phyloP scores from a whole-genome alignment of 805 yeast genomes.

The Saturnispora galanensis region DNA sequence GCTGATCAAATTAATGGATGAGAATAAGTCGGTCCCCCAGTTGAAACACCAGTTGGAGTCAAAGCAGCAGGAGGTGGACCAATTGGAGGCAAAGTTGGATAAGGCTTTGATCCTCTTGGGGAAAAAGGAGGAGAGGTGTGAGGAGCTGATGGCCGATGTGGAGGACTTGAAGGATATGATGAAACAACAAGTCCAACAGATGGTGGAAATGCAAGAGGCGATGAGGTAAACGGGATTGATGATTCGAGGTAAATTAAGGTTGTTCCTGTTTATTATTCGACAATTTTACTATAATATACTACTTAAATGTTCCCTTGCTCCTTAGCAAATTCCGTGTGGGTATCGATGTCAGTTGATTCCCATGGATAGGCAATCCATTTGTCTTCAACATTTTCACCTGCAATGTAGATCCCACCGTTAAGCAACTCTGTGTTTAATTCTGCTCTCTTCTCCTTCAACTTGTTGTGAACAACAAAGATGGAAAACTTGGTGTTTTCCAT shows the following conservation, averaged over 20 bases:
- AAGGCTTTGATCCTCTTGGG: conserved; percentile 66
- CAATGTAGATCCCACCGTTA: conserved; percentile 54
- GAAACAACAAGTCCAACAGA: conserved; percentile 75
- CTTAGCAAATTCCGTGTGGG: conserved; percentile 56
- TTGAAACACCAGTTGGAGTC: conserved; percentile 22
- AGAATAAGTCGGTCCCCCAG: conserved; percentile 35
- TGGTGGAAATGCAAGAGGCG: conserved; percentile 52
- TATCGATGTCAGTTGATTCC: conserved; percentile 77
- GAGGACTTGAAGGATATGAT: conserved; percentile 79
- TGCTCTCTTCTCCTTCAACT: conserved; percentile 72
- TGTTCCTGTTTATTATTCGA: neutral
- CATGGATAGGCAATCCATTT: conserved; percentile 87
- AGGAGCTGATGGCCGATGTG: conserved; percentile 82
- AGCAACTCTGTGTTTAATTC: conserved; percentile 55
- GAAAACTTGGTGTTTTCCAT: conserved; percentile 58
- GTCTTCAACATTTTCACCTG: conserved; percentile 68
- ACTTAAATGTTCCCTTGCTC: conserved; percentile 50
- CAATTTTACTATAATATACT: neutral
- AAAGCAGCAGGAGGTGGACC: conserved; percentile 14
- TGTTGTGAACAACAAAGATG: conserved; percentile 77
- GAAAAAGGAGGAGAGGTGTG: conserved; percentile 78
- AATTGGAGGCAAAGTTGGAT: conserved; percentile 19
- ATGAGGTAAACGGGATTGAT: conserved; percentile 1
- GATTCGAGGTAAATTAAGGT: too few species aligned
- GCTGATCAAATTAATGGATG: conserved; percentile 47